Evolutionary conservation across 2,329 filamentous ascomycete species (phyloP), one percentile per base, ranked within the genome.

Genomic region (Aschersonia sp.): DNA sequence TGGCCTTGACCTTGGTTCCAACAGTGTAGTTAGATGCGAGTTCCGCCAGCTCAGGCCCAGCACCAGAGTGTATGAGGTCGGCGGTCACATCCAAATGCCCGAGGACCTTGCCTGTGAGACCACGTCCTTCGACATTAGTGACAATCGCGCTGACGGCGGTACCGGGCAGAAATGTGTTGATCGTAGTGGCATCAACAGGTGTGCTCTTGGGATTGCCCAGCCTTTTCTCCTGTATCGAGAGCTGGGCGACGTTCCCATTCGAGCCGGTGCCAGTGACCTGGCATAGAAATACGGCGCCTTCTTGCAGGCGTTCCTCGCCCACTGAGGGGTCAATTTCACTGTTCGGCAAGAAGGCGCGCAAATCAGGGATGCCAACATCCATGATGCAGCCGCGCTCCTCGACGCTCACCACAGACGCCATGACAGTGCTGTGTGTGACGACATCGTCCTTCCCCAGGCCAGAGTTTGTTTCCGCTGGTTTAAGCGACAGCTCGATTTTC

Each of bases 341-440:
- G 51, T 83, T 84, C 5, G 87, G 78, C 59, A 98, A 73, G 66
- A 98, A 98, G 3, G 86, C 92, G 52, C 81, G 82, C 46, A 89
- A 62, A 39, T 77, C 74, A 37, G 80, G 72, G 6, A 97, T 70
- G 14, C 87, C 87, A 39, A 97, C 67, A 55, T 95, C 87, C 87
- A 98, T 95, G 48, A 97, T 78, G 49, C 92, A 76, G 51, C 92
- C 92, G 59, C 95, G 89, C 57, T 98, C 94, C 64, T 98, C 90
- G n/a, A 94, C 83, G 63, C 90, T 98, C 45, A 76, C 67, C 30
- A 98, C 82, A 0, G 88, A 83, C 2, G 88, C 90, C 74, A 97
- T 94, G 22, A 97, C 70, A 43, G 85, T 88, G 53, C 72, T 74
- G 58, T 94, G 83, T 41, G 75, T 66, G 8, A 92, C 79, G 8